A percentile compares a stretch with the other conserved stretches of the same genome.
phyloP scores from a whole-genome alignment of 2,329 filamentous ascomycete species.

The Calonectria pseudoreteaudii region DNA sequence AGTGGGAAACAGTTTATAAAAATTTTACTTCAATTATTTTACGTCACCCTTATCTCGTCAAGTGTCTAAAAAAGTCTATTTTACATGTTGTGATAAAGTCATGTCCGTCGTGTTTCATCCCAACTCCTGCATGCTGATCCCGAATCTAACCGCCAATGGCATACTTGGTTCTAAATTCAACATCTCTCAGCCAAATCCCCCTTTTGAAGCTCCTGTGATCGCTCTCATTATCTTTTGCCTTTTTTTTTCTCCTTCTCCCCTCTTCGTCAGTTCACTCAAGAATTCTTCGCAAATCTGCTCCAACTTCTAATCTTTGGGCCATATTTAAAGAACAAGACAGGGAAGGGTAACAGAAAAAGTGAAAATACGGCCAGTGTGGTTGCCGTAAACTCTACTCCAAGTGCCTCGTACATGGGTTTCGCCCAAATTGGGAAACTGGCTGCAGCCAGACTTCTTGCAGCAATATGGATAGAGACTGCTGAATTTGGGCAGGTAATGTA shows the following conservation, averaged over 20 bases:
- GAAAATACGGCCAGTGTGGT: conserved; percentile 3
- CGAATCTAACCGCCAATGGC: background rate
- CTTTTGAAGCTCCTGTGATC: background rate
- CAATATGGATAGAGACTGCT: conserved; percentile 9
- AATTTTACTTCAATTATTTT: background rate
- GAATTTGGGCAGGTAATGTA: conserved; percentile 14
- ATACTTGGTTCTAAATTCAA: background rate
- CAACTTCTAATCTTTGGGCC: conserved; percentile 11
- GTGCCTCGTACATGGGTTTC: conserved; percentile 11
- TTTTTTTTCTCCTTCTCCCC: background rate
- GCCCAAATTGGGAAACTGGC: conserved; percentile 14
- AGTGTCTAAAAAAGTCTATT: background rate
- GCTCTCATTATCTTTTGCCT: background rate
- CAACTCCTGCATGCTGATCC: background rate
- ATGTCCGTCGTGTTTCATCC: background rate
- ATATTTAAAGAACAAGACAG: conserved; percentile 7
- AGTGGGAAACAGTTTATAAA: background rate
- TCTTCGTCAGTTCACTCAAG: background rate
- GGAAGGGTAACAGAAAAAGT: background rate
- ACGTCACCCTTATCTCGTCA: background rate
- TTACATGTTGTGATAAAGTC: background rate
- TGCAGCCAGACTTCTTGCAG: conserved; percentile 3
- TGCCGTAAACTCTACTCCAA: conserved; percentile 6
- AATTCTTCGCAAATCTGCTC: conserved; percentile 6
- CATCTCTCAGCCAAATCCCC: background rate